Base-by-base conservation (phyloP, 495 filamentous ascomycete genomes). In the Xylaria cubensis region DNA sequence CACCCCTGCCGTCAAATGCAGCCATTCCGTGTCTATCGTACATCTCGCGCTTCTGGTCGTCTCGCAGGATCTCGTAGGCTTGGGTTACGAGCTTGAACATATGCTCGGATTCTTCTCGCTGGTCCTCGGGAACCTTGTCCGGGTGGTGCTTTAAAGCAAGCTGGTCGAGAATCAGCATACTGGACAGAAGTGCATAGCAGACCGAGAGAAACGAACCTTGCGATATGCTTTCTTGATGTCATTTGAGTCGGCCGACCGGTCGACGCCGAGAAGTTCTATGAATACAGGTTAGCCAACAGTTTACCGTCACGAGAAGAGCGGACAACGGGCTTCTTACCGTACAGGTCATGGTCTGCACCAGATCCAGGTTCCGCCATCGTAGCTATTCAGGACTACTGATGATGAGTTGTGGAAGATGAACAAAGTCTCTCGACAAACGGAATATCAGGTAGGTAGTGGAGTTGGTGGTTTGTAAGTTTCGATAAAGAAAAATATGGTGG, bases 221-320 rank as follows among this genome's bases (percentile, higher is more conserved):
- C 95, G 93, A 82, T 98, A 99, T 51, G 96, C 97, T 81, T 98
- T 97, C 81, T 97, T 97, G 82, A 99, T 93, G 70, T 98, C 94
- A 74, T 91, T 88, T 77, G 93, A 92, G 77, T 84, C 90, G 50
- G 95, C 92, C 61, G 81, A 80, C 74, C 86, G 89, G 70, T 89
- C 82, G 74, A 98, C 84, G 53, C 90, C 92, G 61, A 99, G 89
- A 80, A 97, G 86, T 83, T 91, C 95, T 89, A 61, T 19, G 39
- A 29, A 62, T 13, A 51, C 44, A 19, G 63, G 73, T 80, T 48
- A 80, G 76, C 67, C n/a, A 21, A 8, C n/a, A 10, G 12, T 50
- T 26, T 26, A 41, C 19, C 4, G 15, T n/a, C 17, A 10, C 24
- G 41, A 9, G 51, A 69, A 55, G 17, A 36, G 34, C 53, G 13